Evolutionary conservation across 2,329 filamentous ascomycete genomes (phyloP), one percentile per base, ranked within the genome.

Genomic region (Nemania diffusa): DNA sequence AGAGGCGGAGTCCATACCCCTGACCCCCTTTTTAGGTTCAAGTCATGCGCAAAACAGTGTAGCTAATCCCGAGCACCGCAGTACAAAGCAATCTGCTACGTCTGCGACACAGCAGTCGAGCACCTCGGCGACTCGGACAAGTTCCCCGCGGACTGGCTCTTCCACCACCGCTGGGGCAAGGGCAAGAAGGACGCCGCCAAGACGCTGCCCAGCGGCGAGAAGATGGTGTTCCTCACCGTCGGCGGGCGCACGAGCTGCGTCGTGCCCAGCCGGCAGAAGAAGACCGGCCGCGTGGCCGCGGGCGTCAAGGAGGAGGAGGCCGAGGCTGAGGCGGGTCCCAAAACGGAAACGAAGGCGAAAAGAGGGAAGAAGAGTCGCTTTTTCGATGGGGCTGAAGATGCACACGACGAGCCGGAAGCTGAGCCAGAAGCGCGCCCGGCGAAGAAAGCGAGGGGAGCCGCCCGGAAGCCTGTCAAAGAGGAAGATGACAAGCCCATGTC

Each of bases 211-310:
- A 97, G 89, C 71, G 96, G 96, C 0, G 91, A 94, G 70, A 94
- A 91, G 79, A 90, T 98, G 52, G 89, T 90, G 0, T 96, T 95
- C 75, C 80, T 98, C 56, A 97, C 91, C 0, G 95, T 98, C 0
- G 95, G 95, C 0, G 94, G 95, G 1, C 85, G 96, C 52, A 98
- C 96, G 3, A 97, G 93, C 75, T 97, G 94, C 55, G 91, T 95
- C 59, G 93, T 97, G 0, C 94, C 94, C 0, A 88, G 85, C 13
- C 81, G 96, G 29, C 96, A 98, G 82, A 97, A 94, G 83, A 97
- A 97, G 83, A 86, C 79, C 0, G 85, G 84, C 0, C 76, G 77
- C 3, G 78, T 83, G 4, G 78, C 77, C 3, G 62, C 70, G 1
- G 70, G 79, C 0, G 79, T 82, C 32, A 85, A 86, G 70, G 80